A percentile compares a stretch with the other conserved stretches of the same genome.
These are phyloP conservation scores for Phylloporus rhodoxanthus DNA, from an alignment of 768 basidiomycete species.

Conservation along the genomic window DNA sequence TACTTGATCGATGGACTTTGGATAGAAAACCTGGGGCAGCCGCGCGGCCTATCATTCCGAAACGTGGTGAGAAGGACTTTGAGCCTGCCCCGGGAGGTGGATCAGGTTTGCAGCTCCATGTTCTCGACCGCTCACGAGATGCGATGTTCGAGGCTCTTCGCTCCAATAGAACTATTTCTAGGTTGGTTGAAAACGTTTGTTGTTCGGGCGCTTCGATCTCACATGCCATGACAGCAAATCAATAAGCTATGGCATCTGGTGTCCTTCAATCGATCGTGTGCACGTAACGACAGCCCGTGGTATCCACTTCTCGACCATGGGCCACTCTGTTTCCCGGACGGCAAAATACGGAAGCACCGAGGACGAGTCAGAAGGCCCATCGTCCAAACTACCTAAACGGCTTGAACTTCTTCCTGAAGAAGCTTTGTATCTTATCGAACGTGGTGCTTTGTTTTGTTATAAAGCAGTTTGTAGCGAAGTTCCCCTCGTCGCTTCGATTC, in stretches of 20 bases:
- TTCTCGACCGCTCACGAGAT: conserved; percentile 69
- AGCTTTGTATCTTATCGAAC: conserved; percentile 86
- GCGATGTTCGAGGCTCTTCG: conserved; percentile 86
- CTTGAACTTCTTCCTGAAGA: conserved; percentile 93
- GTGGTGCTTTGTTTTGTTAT: conserved; percentile 85
- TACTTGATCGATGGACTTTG: conserved; percentile 1
- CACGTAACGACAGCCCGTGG: conserved; percentile 73
- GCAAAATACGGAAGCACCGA: conserved; percentile 28
- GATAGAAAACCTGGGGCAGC: conserved; percentile 22
- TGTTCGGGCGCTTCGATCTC: not conserved
- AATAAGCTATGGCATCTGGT: conserved; percentile 78
- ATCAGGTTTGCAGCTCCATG: conserved; percentile 72
- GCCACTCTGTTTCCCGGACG: conserved; percentile 63
- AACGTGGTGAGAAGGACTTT: conserved; percentile 96
- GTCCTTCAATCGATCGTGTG: conserved; percentile 55
- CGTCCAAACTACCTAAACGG: conserved; percentile 49
- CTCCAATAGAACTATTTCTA: conserved; percentile 67
- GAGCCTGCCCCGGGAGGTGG: conserved; percentile 68
- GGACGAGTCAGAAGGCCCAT: not conserved
- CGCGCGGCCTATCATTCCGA: conserved; percentile 75
- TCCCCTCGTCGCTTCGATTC: conserved; percentile 4
- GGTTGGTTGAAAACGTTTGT: conserved; percentile 38
- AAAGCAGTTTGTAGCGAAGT: conserved; percentile 39
- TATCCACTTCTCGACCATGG: conserved; percentile 77
- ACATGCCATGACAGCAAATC: conserved; percentile 47